These are phyloP conservation scores for Tetrapisispora pingtungensis DNA, from an alignment of 805 yeast species.

Conservation along the genomic window DNA sequence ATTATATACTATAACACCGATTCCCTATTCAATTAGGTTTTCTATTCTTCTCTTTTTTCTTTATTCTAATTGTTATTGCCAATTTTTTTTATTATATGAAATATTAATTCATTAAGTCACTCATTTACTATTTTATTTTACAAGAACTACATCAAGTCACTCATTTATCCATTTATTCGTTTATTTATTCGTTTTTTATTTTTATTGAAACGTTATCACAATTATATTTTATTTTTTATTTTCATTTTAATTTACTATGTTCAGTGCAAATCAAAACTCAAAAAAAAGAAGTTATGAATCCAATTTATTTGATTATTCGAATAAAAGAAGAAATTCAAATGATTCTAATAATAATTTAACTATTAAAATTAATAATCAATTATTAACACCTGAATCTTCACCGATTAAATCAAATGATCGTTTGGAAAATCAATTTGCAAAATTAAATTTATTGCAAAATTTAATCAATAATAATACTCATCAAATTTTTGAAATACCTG, in stretches of 20 bases:
- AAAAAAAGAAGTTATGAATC: slow-evolving; percentile 13
- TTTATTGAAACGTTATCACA: not conserved
- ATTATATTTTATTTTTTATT: not conserved
- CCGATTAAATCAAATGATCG: slow-evolving; percentile 1
- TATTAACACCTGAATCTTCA: slow-evolving; percentile 3
- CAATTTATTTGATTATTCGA: slow-evolving; percentile 5
- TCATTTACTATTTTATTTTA: no score
- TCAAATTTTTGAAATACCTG: slow-evolving; percentile 64
- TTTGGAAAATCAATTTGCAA: slow-evolving; percentile 6
- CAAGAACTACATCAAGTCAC: no score
- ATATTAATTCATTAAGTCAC: no score
- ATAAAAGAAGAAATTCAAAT: slow-evolving; percentile 5
- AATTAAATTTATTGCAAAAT: slow-evolving; percentile 3
- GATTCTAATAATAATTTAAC: not conserved
- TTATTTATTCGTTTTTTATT: no score
- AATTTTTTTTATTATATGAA: no score
- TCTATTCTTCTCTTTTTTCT: no score
- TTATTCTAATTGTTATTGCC: no score
- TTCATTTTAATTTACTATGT: not conserved
- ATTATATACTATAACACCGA: no score
- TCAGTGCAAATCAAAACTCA: no score
- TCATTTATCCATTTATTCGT: no score
- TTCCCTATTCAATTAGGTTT: no score
- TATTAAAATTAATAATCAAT: not conserved
- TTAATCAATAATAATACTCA: slow-evolving; percentile 9